Conservation (phyloP, 2,329 filamentous ascomycete genomes). For the Delphinella strobiligena region DNA sequence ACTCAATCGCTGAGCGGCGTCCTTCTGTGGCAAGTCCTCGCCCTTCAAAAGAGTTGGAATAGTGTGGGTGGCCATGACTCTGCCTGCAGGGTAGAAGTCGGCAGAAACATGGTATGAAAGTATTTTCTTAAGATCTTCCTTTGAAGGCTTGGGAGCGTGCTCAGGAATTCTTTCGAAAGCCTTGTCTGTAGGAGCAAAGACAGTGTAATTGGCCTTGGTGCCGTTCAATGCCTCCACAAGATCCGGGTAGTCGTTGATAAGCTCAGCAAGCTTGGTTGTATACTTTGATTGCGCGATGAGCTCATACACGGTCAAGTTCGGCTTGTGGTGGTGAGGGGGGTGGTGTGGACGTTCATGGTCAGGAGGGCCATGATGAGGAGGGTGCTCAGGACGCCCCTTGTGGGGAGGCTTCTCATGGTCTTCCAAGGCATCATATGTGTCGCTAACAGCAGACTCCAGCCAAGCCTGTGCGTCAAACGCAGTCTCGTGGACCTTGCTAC, state of each 20-base stretch:
- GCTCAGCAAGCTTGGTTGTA: slow-evolving; percentile 62
- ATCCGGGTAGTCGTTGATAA: slow-evolving; percentile 62
- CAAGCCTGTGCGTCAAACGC: slow-evolving; percentile 37
- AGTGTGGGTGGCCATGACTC: slow-evolving; percentile 59
- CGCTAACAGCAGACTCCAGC: slow-evolving; percentile 25
- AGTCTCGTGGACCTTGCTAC: slow-evolving; percentile 29
- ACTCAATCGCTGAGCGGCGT: slow-evolving; percentile 55
- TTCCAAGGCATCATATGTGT: slow-evolving; percentile 21
- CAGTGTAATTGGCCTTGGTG: slow-evolving; percentile 61
- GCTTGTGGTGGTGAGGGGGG: slow-evolving; percentile 30
- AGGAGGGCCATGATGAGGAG: slow-evolving; percentile 17
- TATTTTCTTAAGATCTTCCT: slow-evolving; percentile 57
- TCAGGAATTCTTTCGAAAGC: slow-evolving; percentile 59
- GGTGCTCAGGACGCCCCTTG: slow-evolving; percentile 16
- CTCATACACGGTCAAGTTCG: slow-evolving; percentile 67
- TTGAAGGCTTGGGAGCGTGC: slow-evolving; percentile 47
- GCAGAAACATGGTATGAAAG: slow-evolving; percentile 65
- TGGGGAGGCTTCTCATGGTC: slow-evolving; percentile 16
- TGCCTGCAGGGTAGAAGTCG: slow-evolving; percentile 52
- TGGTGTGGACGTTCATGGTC: slow-evolving; percentile 22
- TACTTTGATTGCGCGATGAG: slow-evolving; percentile 64
- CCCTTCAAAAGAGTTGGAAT: slow-evolving; percentile 56
- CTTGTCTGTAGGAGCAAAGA: slow-evolving; percentile 67
- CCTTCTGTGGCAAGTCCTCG: slow-evolving; percentile 46
- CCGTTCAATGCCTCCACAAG: slow-evolving; percentile 63